Conservation (phyloP, 257 asterid species). For the Jacaranda mimosifolia region DNA sequence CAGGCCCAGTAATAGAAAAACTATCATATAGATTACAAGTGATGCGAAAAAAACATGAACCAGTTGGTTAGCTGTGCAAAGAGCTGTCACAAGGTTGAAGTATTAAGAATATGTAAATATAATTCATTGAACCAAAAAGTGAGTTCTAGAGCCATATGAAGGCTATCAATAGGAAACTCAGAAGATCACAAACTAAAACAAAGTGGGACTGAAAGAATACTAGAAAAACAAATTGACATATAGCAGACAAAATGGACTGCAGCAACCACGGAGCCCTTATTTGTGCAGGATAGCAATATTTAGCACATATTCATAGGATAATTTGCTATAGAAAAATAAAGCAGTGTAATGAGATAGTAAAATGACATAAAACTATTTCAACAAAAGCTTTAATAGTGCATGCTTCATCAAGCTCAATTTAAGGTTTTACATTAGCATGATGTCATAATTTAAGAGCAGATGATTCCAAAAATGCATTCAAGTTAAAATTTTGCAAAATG, state of each 20-base stretch:
- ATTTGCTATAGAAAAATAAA: background rate
- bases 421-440: background rate
- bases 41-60: conserved; percentile 94
- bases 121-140: conserved; percentile 4
- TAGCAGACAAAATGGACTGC: conserved; percentile 83
- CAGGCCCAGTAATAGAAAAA: conserved; percentile 99
- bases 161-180: background rate
- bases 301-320: background rate
- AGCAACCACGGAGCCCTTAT: conserved; percentile 81
- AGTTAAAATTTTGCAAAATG: conserved; percentile 5
- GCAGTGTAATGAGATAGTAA: background rate
- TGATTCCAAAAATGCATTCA: background rate
- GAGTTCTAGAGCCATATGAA: background rate
- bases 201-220: background rate
- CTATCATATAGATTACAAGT: conserved; percentile 87
- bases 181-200: background rate
- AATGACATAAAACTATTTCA: background rate
- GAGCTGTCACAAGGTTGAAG: conserved; percentile 79
- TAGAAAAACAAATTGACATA: conserved; percentile 12
- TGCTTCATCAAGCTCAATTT: background rate
- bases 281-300: conserved; percentile 48
- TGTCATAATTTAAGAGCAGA: background rate
- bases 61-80: conserved; percentile 85
- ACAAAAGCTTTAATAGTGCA: background rate
- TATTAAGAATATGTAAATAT: conserved; percentile 30